Base-by-base conservation (phyloP, 1,139 yeast genomes). In the Taphrina pruni region DNA sequence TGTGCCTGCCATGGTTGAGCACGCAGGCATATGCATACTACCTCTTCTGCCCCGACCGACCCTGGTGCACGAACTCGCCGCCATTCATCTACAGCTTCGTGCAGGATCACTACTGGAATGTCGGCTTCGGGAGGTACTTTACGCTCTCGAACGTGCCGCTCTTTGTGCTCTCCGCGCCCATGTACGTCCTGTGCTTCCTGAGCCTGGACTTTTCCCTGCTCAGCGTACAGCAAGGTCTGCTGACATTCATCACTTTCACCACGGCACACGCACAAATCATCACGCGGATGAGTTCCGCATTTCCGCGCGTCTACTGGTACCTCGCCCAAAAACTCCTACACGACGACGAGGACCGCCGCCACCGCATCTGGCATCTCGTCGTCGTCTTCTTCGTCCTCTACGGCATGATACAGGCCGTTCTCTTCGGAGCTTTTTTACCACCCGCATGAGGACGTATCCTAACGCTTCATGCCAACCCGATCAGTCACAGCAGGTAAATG, bases 221-320 rank as follows among this genome's bases (percentile, higher is more conserved):
- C 54, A 66, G 76, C 3, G 71, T 75, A 7, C 77, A 78, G 20
- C 78, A 80, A 62, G 71, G 73, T 0, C 74, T 83, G 0, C 80
- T 88, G 70, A 71, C 87, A 2, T 64, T 85, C 4, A 80, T 88
- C 4, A 86, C 88, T 5, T 66, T 87, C 1, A 79, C 86, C 64
- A 81, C 87, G 73, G 89, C 95, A 86, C 94, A 94, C 77, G 89
- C 88, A 51, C 99, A 94, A 78, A 91, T 93, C 56, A 81, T 93
- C 70, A 90, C 90, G 61, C 82, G 99, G 66, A 84, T 93, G 5
- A 85, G 88, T 8, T 84, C 95, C 8, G 90, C 91, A 74, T 77
- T 89, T 58, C 97, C 97, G 0, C 76, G 89, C 8, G 84, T 86
- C 69, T 84, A 86, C 74, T 90, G 96, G 97, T 88, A 85, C 73